Percentiles rank a stretch among this genome's conserved stretches.
phyloP scores from a whole-genome alignment of 2,329 filamentous ascomycete species.

The Phialophora chinensis region DNA sequence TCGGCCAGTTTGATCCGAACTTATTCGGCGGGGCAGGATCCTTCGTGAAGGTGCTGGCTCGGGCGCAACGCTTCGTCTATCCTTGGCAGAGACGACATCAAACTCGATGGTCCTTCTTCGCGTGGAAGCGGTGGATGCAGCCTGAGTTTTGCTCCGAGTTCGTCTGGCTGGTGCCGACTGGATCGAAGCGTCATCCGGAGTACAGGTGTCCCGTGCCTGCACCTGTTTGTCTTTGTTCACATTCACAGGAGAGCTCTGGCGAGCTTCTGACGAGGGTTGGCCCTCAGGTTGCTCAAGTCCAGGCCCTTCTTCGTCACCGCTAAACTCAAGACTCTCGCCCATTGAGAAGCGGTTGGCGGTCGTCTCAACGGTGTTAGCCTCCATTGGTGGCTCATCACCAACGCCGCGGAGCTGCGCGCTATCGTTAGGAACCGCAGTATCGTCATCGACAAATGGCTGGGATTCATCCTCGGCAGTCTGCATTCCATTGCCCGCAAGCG shows the following conservation, averaged over 20 bases:
- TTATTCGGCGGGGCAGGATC: constrained; percentile 9
- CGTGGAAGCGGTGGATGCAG: not conserved
- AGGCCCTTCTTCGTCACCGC: constrained; percentile 24
- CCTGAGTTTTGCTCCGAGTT: constrained; percentile 16
- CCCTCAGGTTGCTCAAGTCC: not conserved
- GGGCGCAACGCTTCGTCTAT: constrained; percentile 26
- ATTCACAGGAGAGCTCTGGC: not conserved
- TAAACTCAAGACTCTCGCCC: constrained; percentile 28
- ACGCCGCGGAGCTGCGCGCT: not conserved
- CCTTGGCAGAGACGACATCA: not conserved
- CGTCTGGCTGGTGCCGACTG: constrained; percentile 12
- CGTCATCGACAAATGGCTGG: not conserved
- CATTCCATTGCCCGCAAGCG: not conserved
- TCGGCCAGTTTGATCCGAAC: not conserved
- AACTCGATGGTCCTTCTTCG: constrained; percentile 4
- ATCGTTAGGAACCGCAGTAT: not conserved
- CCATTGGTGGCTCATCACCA: not conserved
- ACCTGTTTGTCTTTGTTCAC: too few relatives aligned
- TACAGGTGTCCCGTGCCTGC: not conserved
- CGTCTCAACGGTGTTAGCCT: not conserved
- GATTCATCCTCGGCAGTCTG: not conserved
- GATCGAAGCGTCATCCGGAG: constrained; percentile 3
- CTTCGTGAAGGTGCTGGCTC: constrained; percentile 20
- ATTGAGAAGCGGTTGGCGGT: constrained; percentile 4
- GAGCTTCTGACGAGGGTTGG: not conserved